phyloP scores from a whole-genome alignment of 305 asterid genomes.

The Andrographis paniculata region DNA sequence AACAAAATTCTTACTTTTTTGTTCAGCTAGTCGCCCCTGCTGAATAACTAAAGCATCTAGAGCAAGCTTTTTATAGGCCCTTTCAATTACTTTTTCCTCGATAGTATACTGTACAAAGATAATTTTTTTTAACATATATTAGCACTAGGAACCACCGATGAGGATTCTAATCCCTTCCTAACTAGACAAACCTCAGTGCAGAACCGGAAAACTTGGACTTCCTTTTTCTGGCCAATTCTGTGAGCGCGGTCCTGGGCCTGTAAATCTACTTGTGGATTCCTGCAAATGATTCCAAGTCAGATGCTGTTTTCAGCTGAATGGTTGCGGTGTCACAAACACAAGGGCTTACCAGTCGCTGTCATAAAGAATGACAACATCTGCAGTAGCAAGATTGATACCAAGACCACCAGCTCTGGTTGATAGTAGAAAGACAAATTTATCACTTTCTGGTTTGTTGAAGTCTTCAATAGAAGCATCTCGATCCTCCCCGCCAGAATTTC shows the following conservation, averaged over 20 bases:
- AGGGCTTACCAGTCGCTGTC: conserved; percentile 97
- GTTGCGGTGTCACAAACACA: conserved; percentile 5
- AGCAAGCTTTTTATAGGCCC: conserved; percentile 99
- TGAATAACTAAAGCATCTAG: conserved; percentile 99
- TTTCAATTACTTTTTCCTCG: conserved; percentile 97
- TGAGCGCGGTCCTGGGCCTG: conserved; percentile 99
- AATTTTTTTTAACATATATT: conserved; percentile 10
- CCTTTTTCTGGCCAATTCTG: conserved; percentile 98
- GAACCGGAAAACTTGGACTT: conserved; percentile 98
- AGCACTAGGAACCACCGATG: conserved; percentile 8
- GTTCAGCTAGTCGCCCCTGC: conserved; percentile 96
- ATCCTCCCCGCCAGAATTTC: conserved; percentile 97
- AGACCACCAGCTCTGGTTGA: conserved; percentile 99
- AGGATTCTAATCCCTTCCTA: not conserved
- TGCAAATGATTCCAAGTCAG: conserved; percentile 30
- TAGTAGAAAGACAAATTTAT: conserved; percentile 78
- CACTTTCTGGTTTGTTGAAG: conserved; percentile 90
- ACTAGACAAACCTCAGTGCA: conserved; percentile 78
- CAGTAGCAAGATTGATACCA: conserved; percentile 99
- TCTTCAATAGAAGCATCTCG: conserved; percentile 95
- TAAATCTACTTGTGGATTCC: conserved; percentile 99
- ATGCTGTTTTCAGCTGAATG: conserved; percentile 12
- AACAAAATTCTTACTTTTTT: conserved; percentile 87
- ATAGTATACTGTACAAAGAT: conserved; percentile 63
- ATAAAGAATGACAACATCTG: conserved; percentile 95